Base-by-base conservation (phyloP, 2,329 filamentous ascomycete genomes). In the Penicillium sp. region DNA sequence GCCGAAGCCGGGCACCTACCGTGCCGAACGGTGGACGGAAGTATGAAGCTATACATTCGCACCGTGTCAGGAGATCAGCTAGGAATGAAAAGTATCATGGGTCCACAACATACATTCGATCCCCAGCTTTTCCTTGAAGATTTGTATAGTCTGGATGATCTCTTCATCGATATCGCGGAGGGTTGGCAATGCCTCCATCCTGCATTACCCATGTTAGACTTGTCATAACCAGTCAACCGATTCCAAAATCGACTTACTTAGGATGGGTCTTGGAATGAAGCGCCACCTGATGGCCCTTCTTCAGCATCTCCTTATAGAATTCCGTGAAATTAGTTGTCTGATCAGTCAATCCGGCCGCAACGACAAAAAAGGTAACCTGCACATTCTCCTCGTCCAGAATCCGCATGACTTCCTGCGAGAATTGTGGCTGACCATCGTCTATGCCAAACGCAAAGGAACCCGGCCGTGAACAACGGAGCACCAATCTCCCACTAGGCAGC, bases 361-460 rank as follows among this genome's bases (percentile, higher is more conserved):
- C 82, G 30, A 83, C 85, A 71, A 88, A 88, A 67, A 88, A 87
- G 1, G 84, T 88, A 3, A 86, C 83, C 56, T 81, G 77, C 58
- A 87, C 82, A 46, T 72, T 66, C 43, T 82, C 83, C 16, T 80
- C 77, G 16, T 80, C 76, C 58, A 88, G 72, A 45, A 84, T 81
- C 34, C 77, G 69, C 70, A 85, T 79, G 16, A 86, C 80, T 54
- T 79, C 68, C 66, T 82, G 76, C 1, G 82, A 82, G 49, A 79
- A 75, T 29, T 70, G 61, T 39, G 84, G 84, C 42, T 79, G 74
- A 18, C 84, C 84, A 64, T 88, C 84, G 62, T 87, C 84, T 55
- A 88, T 87, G 41, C 83, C 84, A 64, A 88, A 87, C 1, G 84
- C 84, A 63, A 88, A 87, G 0, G 80, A 83, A 69, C 86, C 85